A percentile compares a stretch with the other conserved stretches of the same genome.
These are phyloP conservation scores for Tylopilus rubrobrunneus DNA, from an alignment of 768 basidiomycete species.

Conservation along the genomic window DNA sequence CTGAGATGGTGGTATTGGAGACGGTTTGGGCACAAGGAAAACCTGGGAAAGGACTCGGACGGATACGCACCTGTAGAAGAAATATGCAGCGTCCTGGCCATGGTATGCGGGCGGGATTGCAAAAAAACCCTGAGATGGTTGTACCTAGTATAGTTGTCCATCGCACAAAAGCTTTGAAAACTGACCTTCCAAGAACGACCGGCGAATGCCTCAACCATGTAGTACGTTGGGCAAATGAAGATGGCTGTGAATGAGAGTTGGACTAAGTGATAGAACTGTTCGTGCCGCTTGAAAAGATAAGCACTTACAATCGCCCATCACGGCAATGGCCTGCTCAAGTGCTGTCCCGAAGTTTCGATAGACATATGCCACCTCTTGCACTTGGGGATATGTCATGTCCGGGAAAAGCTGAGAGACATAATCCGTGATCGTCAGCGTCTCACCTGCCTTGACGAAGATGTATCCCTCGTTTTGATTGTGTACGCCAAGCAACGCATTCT, in stretches of 20 bases:
- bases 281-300: no score
- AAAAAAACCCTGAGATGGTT: no score
- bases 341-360: constrained; percentile 34
- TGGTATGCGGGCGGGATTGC: no score
- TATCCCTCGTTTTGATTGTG: constrained; percentile 28
- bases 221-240: constrained; percentile 6
- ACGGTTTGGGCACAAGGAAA: no score
- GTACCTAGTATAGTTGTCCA: no score
- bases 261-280: no score
- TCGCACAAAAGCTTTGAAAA: no score
- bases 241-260: background rate
- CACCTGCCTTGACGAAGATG: constrained; percentile 22
- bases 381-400: constrained; percentile 25
- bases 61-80: no score
- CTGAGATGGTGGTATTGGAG: no score
- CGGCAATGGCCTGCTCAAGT: constrained; percentile 30
- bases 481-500: constrained; percentile 19
- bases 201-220: constrained; percentile 1
- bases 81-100: no score
- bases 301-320: constrained; percentile 1
- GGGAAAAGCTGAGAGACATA: constrained; percentile 40
- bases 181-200: no score
- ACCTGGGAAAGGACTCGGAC: no score
- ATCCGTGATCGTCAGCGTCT: constrained; percentile 17
- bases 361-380: constrained; percentile 18